Evolutionary conservation across 805 yeast species (phyloP).

Genomic region (Kodamaea fukazawae): DNA sequence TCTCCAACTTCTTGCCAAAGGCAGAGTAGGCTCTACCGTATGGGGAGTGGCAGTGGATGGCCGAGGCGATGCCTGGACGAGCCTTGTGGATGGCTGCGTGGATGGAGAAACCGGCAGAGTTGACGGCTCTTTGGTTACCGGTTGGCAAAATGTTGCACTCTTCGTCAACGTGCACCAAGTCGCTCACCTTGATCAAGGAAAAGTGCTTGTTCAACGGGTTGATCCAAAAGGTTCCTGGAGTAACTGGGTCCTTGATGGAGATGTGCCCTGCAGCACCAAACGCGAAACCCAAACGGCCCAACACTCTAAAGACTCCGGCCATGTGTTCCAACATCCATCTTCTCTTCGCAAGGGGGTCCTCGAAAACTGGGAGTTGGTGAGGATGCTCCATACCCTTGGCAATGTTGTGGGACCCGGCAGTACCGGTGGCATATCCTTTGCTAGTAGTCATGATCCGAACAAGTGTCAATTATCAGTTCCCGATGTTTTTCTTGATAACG

Average conservation of each 20-base stretch:
- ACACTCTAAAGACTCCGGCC: constrained; percentile 83
- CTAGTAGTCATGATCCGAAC: constrained; percentile 19
- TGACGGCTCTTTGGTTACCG: constrained; percentile 38
- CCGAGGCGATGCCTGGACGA: constrained; percentile 39
- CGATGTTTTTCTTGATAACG: neutral
- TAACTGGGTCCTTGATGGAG: constrained; percentile 79
- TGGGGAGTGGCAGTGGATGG: constrained; percentile 41
- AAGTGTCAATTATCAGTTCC: neutral
- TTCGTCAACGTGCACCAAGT: constrained; percentile 39
- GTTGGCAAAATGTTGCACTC: constrained; percentile 37
- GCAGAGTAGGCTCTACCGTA: constrained; percentile 40
- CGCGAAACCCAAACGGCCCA: constrained; percentile 72
- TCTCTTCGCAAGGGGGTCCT: constrained; percentile 47
- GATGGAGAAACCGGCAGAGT: constrained; percentile 42
- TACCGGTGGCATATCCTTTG: constrained; percentile 39
- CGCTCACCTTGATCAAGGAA: constrained; percentile 36
- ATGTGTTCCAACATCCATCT: constrained; percentile 63
- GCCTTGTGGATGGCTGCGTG: constrained; percentile 39
- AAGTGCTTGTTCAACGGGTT: constrained; percentile 85
- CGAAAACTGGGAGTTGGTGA: constrained; percentile 50
- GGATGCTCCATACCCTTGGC: constrained; percentile 54
- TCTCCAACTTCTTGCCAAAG: constrained; percentile 51
- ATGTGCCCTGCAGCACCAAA: constrained; percentile 88
- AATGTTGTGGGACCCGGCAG: constrained; percentile 60
- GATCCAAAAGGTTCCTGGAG: constrained; percentile 82